A percentile compares a stretch with the other conserved stretches of the same genome.
These are phyloP conservation scores for Firmiana major DNA, from an alignment of 345 rosid species.

Conservation along the genomic window DNA sequence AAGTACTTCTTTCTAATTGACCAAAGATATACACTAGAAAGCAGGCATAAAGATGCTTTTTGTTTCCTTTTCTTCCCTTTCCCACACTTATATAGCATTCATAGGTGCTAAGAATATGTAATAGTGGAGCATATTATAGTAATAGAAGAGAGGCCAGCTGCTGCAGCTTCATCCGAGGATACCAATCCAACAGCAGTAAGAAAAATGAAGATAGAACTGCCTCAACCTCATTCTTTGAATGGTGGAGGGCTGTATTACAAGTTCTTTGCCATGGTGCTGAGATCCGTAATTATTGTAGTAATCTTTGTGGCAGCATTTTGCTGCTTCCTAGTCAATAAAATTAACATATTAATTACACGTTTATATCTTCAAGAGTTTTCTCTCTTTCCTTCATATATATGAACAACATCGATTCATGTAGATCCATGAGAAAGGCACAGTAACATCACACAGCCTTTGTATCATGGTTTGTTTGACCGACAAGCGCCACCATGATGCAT, in stretches of 20 bases:
- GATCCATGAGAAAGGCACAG: not conserved
- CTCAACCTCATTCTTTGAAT: conserved; percentile 23
- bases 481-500: too few relatives aligned
- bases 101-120: not conserved
- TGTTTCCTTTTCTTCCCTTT: not conserved
- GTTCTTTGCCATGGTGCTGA: conserved; percentile 26
- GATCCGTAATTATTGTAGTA: conserved; percentile 12
- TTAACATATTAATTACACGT: not conserved
- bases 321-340: conserved; percentile 20
- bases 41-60: not conserved
- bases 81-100: not conserved
- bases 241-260: conserved; percentile 27
- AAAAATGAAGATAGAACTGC: not conserved
- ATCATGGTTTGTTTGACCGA: not conserved
- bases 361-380: not conserved
- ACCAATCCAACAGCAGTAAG: not conserved
- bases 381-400: not conserved
- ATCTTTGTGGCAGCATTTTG: conserved; percentile 8
- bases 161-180: not conserved
- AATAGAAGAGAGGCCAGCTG: not conserved
- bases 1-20: conserved; percentile 4
- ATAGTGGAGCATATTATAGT: too few relatives aligned
- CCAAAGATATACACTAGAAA: conserved; percentile 12
- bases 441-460: not conserved
- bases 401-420: not conserved